A percentile compares a stretch with the other conserved stretches of the same genome.
phyloP scores from a whole-genome alignment of 1,284 basidiomycete species.

The Sporisorium scitamineum region DNA sequence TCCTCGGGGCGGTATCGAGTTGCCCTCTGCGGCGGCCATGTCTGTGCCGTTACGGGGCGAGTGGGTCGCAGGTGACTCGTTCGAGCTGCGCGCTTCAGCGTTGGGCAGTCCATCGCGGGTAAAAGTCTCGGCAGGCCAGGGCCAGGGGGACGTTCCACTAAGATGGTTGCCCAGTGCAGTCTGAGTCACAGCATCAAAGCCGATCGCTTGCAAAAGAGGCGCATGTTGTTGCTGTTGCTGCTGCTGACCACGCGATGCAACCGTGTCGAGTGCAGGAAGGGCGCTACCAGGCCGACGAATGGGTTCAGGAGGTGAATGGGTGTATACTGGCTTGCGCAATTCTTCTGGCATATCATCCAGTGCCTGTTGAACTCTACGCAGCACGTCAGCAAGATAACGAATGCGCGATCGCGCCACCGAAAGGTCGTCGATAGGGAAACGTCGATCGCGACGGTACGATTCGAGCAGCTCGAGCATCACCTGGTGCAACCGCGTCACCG shows the following conservation, averaged over 20 bases:
- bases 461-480: slow-evolving; percentile 53
- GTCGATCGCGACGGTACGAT: slow-evolving; percentile 43
- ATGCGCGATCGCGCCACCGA: slow-evolving; percentile 23
- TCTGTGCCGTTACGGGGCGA: slow-evolving; percentile 20
- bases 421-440: slow-evolving; percentile 42
- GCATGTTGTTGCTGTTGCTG: slow-evolving; percentile 14
- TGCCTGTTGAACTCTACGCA: slow-evolving; percentile 22
- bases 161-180: slow-evolving; percentile 36
- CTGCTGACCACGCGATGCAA: slow-evolving; percentile 3
- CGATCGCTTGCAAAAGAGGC: slow-evolving; percentile 43
- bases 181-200: slow-evolving; percentile 33
- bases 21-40: background rate
- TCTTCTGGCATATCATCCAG: slow-evolving; percentile 53
- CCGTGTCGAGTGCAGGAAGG: slow-evolving; percentile 28
- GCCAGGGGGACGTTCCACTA: slow-evolving; percentile 33
- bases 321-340: slow-evolving; percentile 33
- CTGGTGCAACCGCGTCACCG: slow-evolving; percentile 50
- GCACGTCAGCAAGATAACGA: slow-evolving; percentile 31
- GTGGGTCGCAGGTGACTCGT: slow-evolving; percentile 20
- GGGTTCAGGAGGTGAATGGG: slow-evolving; percentile 30
- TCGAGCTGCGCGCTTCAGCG: slow-evolving; percentile 22
- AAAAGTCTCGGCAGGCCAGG: slow-evolving; percentile 49
- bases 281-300: slow-evolving; percentile 23
- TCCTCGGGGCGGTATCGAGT: background rate
- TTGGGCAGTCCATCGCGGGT: slow-evolving; percentile 39